Evolutionary conservation across 73 alveolate species (phyloP), one percentile per base, ranked within the genome.

Genomic region (Paramecium pentaurelia): DNA sequence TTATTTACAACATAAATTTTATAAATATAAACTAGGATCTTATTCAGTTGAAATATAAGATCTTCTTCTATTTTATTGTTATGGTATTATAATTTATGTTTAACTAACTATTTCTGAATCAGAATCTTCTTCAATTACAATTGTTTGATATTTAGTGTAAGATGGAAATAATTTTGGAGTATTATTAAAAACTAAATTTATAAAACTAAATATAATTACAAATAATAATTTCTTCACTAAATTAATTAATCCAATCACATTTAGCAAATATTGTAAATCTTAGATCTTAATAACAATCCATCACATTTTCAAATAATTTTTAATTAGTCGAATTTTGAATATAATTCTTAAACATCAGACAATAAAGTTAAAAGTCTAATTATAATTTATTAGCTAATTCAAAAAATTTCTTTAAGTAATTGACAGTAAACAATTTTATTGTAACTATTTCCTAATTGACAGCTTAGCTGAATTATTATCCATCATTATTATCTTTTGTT

Each of bases 141-240:
- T 28, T 28, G 28, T 64, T 11, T 64, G 1, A 32, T 64, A 64
- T 64, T 64, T 64, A 28, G 42, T 28, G 27, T 64, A 64, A 14
- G 84, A 28, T 64, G 84, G 84, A 28, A 64, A 64, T 64, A 64
- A 64, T 9, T 64, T 64, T 28, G 84, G 84, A 64, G 84, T 64
- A 9, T 64, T 64, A 3, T 64, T 64, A 34, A 64, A 64, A 64
- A 32, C 84, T 64, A 64, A 64, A 64, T 27, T 9, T 28, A 54
- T 16, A 54, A 11, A 28, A 25, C 30, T 8, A 14, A 25, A 25
- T 20, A 25, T 58, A 12, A 0, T 8, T 64, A 64, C 84, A 64
- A 3, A 64, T 32, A 16, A 64, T 64, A 32, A 64, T 64, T 28
- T 64, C 84, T n/a, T 64, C 32, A 18, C 84, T 64, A 64, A 64